Conservation (phyloP, 768 basidiomycete species). For the Leucocoprinus leucothites region DNA sequence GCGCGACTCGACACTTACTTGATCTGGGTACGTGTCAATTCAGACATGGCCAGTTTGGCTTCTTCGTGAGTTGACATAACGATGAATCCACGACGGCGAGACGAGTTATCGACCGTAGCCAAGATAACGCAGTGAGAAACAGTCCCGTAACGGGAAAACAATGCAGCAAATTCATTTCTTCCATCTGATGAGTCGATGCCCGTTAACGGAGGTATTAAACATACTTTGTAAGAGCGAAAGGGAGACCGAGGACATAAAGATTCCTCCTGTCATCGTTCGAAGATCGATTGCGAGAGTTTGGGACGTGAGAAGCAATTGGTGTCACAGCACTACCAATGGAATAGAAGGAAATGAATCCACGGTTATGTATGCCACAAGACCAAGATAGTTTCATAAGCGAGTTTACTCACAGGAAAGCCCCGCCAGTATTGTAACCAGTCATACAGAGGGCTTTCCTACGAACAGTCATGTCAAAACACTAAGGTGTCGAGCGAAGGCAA, state of each 20-base stretch:
- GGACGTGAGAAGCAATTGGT: slow-evolving; percentile 24
- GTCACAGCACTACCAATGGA: slow-evolving; percentile 35
- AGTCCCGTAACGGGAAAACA: slow-evolving; percentile 64
- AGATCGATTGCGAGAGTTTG: slow-evolving; percentile 20
- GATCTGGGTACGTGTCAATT: slow-evolving; percentile 64
- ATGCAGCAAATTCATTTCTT: slow-evolving; percentile 53
- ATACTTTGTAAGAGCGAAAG: slow-evolving; percentile 78
- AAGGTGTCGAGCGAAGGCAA: neutral
- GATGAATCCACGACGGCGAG: slow-evolving; percentile 78
- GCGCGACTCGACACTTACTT: slow-evolving; percentile 42
- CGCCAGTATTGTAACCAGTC: slow-evolving; percentile 58
- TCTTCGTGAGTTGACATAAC: slow-evolving; percentile 77
- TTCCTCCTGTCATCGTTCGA: slow-evolving; percentile 63
- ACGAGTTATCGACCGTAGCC: slow-evolving; percentile 81
- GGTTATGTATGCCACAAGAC: no score
- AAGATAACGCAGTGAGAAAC: slow-evolving; percentile 79
- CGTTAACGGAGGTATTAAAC: slow-evolving; percentile 12
- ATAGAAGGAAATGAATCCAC: slow-evolving; percentile 4
- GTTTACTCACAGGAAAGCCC: slow-evolving; percentile 49
- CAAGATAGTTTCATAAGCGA: neutral
- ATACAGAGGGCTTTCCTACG: slow-evolving; percentile 64
- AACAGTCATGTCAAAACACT: slow-evolving; percentile 7
- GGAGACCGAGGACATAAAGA: slow-evolving; percentile 80
- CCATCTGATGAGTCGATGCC: neutral
- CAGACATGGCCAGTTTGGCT: slow-evolving; percentile 65